phyloP scores from a whole-genome alignment of 2,329 filamentous ascomycete species.

The Malbranchea zuffiana region DNA sequence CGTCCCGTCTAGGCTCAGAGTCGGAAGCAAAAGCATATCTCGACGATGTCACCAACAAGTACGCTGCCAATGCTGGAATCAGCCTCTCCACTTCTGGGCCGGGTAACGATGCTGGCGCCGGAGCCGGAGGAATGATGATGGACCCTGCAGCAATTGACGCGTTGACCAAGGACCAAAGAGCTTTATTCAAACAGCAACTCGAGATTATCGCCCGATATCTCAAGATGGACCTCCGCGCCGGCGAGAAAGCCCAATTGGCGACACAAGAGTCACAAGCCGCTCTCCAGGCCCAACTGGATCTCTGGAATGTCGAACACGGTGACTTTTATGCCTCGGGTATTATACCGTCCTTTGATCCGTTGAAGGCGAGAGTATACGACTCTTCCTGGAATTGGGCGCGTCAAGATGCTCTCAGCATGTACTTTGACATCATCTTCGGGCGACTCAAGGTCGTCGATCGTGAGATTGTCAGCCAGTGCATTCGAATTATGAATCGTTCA shows the following conservation, averaged over 20 bases:
- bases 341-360: conserved; percentile 79
- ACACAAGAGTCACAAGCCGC: conserved; percentile 77
- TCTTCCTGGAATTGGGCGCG: conserved; percentile 99
- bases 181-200: conserved; percentile 95
- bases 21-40: conserved; percentile 85
- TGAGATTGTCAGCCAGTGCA: conserved; percentile 97
- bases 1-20: conserved; percentile 78
- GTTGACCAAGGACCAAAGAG: conserved; percentile 89
- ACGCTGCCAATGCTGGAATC: conserved; percentile 72
- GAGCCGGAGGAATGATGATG: conserved; percentile 92
- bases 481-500: conserved; percentile 97
- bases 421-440: conserved; percentile 97
- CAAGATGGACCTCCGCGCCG: conserved; percentile 92
- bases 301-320: conserved; percentile 92
- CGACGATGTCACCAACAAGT: conserved; percentile 80
- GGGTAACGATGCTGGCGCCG: conserved; percentile 60
- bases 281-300: conserved; percentile 82
- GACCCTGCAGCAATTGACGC: conserved; percentile 94
- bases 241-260: conserved; percentile 81
- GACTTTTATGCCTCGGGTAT: conserved; percentile 94
- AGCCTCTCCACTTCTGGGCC: conserved; percentile 63
- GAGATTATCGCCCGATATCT: conserved; percentile 91
- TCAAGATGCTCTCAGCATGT: conserved; percentile 96
- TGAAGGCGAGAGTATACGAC: conserved; percentile 94
- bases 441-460: conserved; percentile 85